Evolutionary conservation across 495 filamentous ascomycete genomes (phyloP), one percentile per base, ranked within the genome.

Genomic region (Trichoderma parareesei): DNA sequence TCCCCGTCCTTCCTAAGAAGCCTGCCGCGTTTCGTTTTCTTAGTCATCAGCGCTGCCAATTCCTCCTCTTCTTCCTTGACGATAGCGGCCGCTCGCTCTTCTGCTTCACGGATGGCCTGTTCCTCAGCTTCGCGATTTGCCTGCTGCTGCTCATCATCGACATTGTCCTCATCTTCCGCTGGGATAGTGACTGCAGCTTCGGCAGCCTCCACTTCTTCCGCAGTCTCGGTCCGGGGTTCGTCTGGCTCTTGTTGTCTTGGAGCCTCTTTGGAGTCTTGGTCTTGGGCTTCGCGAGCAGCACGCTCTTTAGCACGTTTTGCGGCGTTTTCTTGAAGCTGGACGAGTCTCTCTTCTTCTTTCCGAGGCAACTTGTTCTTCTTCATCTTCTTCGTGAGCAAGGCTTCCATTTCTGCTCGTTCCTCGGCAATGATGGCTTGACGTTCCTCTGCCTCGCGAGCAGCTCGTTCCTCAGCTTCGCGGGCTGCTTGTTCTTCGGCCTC

Each of bases 21-120:
- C 62, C 37, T 48, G 60, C 71, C 67, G 64, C 78, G 77, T 68
- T 79, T 81, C 41, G 71, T 74, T 62, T 78, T 78, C 64, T 27
- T 60, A 37, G 20, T 41, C 40, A 53, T 66, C 8, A 77, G 66
- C 13, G 61, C 49, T 3, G 69, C 70, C 44, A 77, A 44, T 63
- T 75, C 71, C n/a, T 70, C 67, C 60, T 67, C 68, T 18, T 67
- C 68, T 8, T 65, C 64, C 71, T 68, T 62, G 55, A 44, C 63
- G 13, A 40, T 38, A n/a, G 63, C 63, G 4, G 48, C 48, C 11
- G 63, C 63, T 37, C 55, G 44, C 16, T 46, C 63, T 46, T 65
- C 63, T 7, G 63, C 63, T 35, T 59, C 46, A 13, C 65, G 46
- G 66, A 68, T 46, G 67, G 65, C 14, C 49, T 67, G 68, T n/a